Conservation (phyloP, 352 stramenopile species). For the Phytophthora syringae region DNA sequence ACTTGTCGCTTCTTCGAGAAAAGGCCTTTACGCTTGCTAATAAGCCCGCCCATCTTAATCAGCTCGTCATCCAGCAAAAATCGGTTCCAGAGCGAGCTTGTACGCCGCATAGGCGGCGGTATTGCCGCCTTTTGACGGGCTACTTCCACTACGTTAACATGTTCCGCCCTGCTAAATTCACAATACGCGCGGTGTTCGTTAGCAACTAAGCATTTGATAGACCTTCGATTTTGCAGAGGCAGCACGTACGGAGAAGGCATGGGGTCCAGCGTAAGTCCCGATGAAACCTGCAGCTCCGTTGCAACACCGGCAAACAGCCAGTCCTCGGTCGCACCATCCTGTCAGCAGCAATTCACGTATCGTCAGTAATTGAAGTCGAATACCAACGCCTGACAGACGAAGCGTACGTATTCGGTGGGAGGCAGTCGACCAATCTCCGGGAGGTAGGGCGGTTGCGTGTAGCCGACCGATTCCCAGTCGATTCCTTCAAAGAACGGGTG, state of each 20-base stretch:
- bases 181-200: not conserved
- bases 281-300: constrained; percentile 88
- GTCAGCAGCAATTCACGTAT: constrained; percentile 12
- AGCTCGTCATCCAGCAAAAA: constrained; percentile 89
- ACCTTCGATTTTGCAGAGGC: not conserved
- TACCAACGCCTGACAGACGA: not conserved
- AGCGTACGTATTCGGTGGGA: constrained; percentile 70
- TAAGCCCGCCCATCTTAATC: constrained; percentile 86
- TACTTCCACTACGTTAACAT: constrained; percentile 81
- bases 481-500: constrained; percentile 89
- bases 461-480: constrained; percentile 69
- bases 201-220: not conserved
- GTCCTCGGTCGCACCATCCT: constrained; percentile 89
- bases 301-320: constrained; percentile 89
- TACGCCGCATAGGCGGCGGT: constrained; percentile 68
- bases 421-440: constrained; percentile 66
- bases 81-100: constrained; percentile 84
- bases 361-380: not conserved
- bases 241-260: constrained; percentile 57
- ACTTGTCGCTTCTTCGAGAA: constrained; percentile 90
- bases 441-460: constrained; percentile 59
- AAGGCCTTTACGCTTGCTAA: constrained; percentile 89
- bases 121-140: constrained; percentile 77
- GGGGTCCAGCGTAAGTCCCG: constrained; percentile 73
- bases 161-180: constrained; percentile 35